A percentile compares a stretch with the other conserved stretches of the same genome.
These are phyloP conservation scores for Monoraphidium neglectum DNA, from an alignment of 139 green algal species.

Conservation along the genomic window DNA sequence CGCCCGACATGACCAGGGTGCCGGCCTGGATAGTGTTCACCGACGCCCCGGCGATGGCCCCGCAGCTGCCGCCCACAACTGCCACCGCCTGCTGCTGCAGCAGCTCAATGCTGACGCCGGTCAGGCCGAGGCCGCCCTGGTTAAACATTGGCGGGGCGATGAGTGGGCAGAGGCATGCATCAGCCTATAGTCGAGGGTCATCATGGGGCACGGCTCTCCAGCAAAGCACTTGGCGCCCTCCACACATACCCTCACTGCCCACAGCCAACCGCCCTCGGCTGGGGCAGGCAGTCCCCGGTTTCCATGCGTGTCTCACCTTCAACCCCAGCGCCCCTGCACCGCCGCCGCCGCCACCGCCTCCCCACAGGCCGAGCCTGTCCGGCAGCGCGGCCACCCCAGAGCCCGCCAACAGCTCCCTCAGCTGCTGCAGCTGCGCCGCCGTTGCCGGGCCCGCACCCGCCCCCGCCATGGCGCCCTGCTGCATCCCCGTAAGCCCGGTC, in stretches of 20 bases:
- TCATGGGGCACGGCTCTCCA: no score
- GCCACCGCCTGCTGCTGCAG: no score
- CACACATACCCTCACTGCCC: no score
- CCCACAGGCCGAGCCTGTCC: neutral
- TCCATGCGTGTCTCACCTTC: neutral
- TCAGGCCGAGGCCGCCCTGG: neutral
- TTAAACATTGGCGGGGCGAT: neutral
- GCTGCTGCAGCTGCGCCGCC: neutral
- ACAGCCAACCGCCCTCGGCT: no score
- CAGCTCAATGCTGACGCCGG: neutral
- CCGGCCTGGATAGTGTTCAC: constrained; percentile 24
- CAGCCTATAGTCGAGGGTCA: no score
- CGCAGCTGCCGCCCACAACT: neutral
- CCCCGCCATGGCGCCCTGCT: neutral
- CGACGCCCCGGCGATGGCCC: neutral
- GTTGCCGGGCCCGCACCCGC: neutral
- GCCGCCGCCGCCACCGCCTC: neutral
- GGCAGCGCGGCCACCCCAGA: neutral
- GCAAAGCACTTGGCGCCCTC: no score
- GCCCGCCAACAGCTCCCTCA: neutral
- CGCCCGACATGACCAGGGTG: constrained; percentile 16
- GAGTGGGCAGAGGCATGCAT: no score
- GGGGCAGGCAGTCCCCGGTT: no score
- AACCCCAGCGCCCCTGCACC: neutral
- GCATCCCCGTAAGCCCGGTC: neutral